phyloP scores from a whole-genome alignment of 257 asterid species.

The Jaltomata sinuosa region DNA sequence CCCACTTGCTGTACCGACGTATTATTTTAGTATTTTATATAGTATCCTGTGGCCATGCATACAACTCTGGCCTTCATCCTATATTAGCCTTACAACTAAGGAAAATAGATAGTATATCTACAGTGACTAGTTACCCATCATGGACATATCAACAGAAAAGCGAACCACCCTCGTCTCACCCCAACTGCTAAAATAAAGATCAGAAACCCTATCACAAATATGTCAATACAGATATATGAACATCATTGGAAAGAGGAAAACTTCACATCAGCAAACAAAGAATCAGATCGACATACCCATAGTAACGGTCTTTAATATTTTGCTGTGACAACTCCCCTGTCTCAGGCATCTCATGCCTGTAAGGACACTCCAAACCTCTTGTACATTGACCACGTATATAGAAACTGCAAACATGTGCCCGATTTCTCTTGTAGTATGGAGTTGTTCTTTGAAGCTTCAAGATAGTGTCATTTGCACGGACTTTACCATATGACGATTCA shows the following conservation, averaged over 20 bases:
- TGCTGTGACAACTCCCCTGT: slow-evolving; percentile 94
- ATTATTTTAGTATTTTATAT: background rate
- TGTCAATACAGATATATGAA: background rate
- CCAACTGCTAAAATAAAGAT: background rate
- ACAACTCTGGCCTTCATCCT: background rate
- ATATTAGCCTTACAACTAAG: background rate
- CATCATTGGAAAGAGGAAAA: background rate
- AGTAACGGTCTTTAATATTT: slow-evolving; percentile 92
- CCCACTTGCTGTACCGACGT: background rate
- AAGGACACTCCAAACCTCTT: slow-evolving; percentile 97
- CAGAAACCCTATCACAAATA: background rate
- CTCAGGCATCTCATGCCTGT: slow-evolving; percentile 95
- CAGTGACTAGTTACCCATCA: background rate
- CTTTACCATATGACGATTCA: slow-evolving; percentile 93
- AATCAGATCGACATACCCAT: slow-evolving; percentile 52
- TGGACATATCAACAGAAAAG: background rate
- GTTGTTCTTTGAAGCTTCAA: slow-evolving; percentile 92
- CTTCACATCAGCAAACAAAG: background rate
- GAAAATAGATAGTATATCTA: background rate
- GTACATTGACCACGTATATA: slow-evolving; percentile 93
- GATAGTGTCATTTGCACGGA: slow-evolving; percentile 77
- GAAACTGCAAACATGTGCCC: slow-evolving; percentile 98
- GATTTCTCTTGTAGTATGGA: slow-evolving; percentile 88
- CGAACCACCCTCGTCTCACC: background rate
- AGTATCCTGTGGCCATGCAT: background rate